Evolutionary conservation across 2,329 filamentous ascomycete genomes (phyloP).

Genomic region (Aspergillus alliaceus): DNA sequence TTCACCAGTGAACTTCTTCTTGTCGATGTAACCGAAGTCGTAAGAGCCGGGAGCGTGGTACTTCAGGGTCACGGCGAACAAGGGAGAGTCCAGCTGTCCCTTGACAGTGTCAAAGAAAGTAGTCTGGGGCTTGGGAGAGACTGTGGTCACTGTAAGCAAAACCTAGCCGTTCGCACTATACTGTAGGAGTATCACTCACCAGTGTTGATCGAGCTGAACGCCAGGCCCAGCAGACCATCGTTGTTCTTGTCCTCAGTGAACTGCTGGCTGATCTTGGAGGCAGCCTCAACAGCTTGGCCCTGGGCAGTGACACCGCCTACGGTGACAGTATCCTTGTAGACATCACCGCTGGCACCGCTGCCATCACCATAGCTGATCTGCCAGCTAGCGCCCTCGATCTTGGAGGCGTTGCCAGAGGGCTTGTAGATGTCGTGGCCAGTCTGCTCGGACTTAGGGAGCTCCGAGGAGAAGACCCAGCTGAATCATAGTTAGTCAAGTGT

Average conservation of each 20-base stretch:
- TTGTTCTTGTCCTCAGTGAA: slow-evolving; percentile 55
- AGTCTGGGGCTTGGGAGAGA: slow-evolving; percentile 50
- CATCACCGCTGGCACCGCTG: slow-evolving; percentile 61
- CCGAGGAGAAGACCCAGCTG: slow-evolving; percentile 67
- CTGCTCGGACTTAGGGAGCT: slow-evolving; percentile 52
- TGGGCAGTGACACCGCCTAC: slow-evolving; percentile 61
- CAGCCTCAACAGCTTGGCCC: slow-evolving; percentile 66
- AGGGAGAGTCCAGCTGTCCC: slow-evolving; percentile 47
- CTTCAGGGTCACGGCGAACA: slow-evolving; percentile 59
- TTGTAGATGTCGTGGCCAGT: slow-evolving; percentile 60
- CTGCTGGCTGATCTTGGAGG: slow-evolving; percentile 55
- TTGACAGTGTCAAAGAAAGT: slow-evolving; percentile 64
- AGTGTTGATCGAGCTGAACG: slow-evolving; percentile 61
- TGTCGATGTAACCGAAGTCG: slow-evolving; percentile 62
- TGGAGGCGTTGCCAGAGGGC: slow-evolving; percentile 49
- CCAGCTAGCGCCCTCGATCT: slow-evolving; percentile 56
- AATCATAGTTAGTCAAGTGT: slow-evolving; percentile 9
- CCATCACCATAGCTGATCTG: slow-evolving; percentile 66
- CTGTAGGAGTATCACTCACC: slow-evolving; percentile 17
- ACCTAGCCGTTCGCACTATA: neutral
- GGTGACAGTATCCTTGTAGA: slow-evolving; percentile 65
- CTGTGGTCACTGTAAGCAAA: slow-evolving; percentile 17
- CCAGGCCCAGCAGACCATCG: slow-evolving; percentile 62
- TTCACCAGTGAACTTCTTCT: slow-evolving; percentile 56
- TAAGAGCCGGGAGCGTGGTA: slow-evolving; percentile 53